These are phyloP conservation scores for Lipomyces starkeyi DNA, from an alignment of 805 yeast species.

Conservation along the genomic window DNA sequence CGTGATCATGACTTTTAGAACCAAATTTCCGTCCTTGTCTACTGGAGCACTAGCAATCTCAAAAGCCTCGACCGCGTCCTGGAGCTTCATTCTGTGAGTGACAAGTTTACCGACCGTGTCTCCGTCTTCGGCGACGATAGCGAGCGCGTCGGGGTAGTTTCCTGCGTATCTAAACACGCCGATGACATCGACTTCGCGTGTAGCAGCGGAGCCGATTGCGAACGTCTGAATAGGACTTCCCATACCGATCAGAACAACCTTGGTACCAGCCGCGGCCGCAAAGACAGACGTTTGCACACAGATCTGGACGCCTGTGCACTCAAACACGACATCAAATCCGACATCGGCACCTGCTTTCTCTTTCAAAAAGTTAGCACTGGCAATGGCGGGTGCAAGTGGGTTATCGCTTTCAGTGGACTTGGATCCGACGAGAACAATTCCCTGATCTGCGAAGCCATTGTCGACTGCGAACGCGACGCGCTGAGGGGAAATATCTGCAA, in stretches of 20 bases:
- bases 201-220: conserved; percentile 44
- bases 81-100: conserved; percentile 45
- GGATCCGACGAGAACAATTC: conserved; percentile 39
- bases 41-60: conserved; percentile 43
- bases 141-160: conserved; percentile 43
- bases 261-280: conserved; percentile 42
- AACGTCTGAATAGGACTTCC: conserved; percentile 45
- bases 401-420: conserved; percentile 25
- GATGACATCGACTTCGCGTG: conserved; percentile 45
- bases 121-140: conserved; percentile 32
- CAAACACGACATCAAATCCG: conserved; percentile 45
- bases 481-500: conserved; percentile 63
- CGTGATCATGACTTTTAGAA: conserved; percentile 38
- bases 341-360: conserved; percentile 29
- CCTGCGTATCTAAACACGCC: conserved; percentile 47
- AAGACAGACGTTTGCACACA: conserved; percentile 56
- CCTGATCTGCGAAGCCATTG: conserved; percentile 44
- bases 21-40: conserved; percentile 45
- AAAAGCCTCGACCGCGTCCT: conserved; percentile 42
- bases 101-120: conserved; percentile 37
- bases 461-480: conserved; percentile 46
- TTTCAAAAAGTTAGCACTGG: conserved; percentile 18
- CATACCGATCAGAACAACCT: conserved; percentile 44
- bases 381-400: conserved; percentile 37
- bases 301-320: conserved; percentile 61